Evolutionary conservation across 208 protist species (phyloP).

Genomic region (Trypanosoma grayi): DNA sequence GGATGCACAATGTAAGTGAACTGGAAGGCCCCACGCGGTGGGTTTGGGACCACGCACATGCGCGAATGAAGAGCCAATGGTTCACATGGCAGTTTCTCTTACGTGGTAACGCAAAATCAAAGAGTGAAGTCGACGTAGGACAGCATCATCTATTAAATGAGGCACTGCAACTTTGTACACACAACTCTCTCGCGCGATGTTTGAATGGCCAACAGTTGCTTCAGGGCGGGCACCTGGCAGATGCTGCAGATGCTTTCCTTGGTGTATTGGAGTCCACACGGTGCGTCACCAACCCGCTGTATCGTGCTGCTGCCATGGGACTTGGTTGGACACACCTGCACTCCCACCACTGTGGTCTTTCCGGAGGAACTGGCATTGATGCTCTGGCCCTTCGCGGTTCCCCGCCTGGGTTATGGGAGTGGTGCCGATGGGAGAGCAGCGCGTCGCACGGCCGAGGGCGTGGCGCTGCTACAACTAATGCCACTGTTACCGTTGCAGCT

Average conservation of each 20-base stretch:
- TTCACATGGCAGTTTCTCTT: constrained; percentile 13
- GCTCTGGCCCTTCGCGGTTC: not conserved
- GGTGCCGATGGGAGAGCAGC: not conserved
- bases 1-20: not conserved
- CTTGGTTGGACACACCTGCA: constrained; percentile 41
- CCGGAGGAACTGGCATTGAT: not conserved
- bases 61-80: constrained; percentile 26
- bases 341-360: constrained; percentile 1
- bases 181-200: constrained; percentile 33
- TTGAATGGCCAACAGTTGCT: constrained; percentile 41
- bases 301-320: constrained; percentile 27
- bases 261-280: constrained; percentile 22
- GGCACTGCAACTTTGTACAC: constrained; percentile 27
- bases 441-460: too few relatives aligned
- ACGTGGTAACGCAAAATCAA: not conserved
- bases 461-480: too few relatives aligned
- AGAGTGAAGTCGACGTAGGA: not conserved
- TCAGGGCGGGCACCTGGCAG: constrained; percentile 15
- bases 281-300: constrained; percentile 13
- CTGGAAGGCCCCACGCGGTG: not conserved
- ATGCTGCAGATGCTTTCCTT: constrained; percentile 41
- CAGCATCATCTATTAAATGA: not conserved
- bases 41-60: constrained; percentile 21
- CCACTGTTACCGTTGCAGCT: not conserved
- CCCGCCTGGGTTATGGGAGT: not conserved